phyloP scores from a whole-genome alignment of 2,329 filamentous ascomycete genomes.

The Diaporthe longicolla region DNA sequence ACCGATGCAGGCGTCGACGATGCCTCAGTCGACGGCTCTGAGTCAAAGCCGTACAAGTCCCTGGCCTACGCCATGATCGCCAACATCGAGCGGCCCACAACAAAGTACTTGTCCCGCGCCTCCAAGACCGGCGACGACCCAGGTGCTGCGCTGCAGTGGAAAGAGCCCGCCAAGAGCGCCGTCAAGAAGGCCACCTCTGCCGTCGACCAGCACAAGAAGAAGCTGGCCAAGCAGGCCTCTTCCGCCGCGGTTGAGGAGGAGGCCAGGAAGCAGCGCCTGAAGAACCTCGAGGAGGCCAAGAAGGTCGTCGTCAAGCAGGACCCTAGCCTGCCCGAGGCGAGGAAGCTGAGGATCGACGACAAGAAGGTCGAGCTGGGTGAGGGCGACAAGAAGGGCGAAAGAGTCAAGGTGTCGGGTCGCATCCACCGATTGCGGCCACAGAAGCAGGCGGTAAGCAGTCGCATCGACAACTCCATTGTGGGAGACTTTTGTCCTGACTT shows the following conservation, averaged over 20 bases:
- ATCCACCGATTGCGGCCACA: constrained; percentile 87
- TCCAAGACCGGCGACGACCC: constrained; percentile 77
- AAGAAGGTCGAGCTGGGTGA: constrained; percentile 75
- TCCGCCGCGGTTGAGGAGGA: constrained; percentile 79
- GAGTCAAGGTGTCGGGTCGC: constrained; percentile 85
- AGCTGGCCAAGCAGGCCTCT: constrained; percentile 83
- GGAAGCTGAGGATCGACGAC: constrained; percentile 82
- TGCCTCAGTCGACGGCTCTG: constrained; percentile 74
- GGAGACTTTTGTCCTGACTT: constrained; percentile 21
- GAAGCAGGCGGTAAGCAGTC: constrained; percentile 77
- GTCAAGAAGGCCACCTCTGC: constrained; percentile 87
- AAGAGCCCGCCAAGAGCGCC: constrained; percentile 85
- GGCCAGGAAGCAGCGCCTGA: constrained; percentile 78
- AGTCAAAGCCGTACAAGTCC: constrained; percentile 84
- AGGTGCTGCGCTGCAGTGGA: constrained; percentile 78
- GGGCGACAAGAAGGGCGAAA: constrained; percentile 73
- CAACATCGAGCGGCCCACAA: constrained; percentile 70
- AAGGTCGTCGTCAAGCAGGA: constrained; percentile 81
- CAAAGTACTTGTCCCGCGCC: constrained; percentile 78
- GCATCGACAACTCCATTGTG: background rate
- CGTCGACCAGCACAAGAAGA: constrained; percentile 85
- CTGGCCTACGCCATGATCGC: constrained; percentile 83
- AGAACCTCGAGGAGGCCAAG: constrained; percentile 84
- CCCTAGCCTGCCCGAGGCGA: constrained; percentile 79
- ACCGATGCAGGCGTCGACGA: constrained; percentile 84